Base-by-base conservation (phyloP, 805 yeast species). In the Cyberlindnera misumaiensis region DNA sequence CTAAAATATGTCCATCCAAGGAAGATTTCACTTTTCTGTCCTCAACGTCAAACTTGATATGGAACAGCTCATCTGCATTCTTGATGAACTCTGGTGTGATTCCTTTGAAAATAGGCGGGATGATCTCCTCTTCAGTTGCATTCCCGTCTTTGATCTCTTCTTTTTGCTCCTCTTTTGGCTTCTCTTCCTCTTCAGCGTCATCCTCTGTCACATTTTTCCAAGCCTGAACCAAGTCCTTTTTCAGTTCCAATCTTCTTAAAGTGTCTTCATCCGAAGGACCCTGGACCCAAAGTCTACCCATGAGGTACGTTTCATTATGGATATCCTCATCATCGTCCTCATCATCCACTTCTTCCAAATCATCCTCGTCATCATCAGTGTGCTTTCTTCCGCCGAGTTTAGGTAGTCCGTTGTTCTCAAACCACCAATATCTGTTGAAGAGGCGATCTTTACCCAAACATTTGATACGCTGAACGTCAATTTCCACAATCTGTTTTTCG, bases 351-450 rank as follows among this genome's bases (percentile, higher is more conserved):
- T 56, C 72, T 15, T 53, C 64, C 6, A 46, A 48, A 0, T 58
- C 59, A 2, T 51, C 63, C 1, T 50, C 62, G 28, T 48, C 51
- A 10, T 35, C 51, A 14, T 47, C 46, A 11, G 46, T 41, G 14
- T 62, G 49, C 30, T 60, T 66, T 28, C 60, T 56, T 11, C 64
- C 65, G 36, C 64, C 67, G 28, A 69, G 51, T 7, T 68, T 67
- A 4, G 88, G 86, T 34, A 87, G 66, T 0, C 97, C 98, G 53
- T 83, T 82, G 45, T 71, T 70, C 53, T 90, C 97, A 55, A 88
- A 78, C 96, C 96, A 93, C 95, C 95, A 93, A 58, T 90, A 93
- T 47, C 89, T 68, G 63, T 93, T 93, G 58, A 68, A 88, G 42
- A 75, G 73, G 36, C 95, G 65, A 59, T 93, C 98, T 42, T 78